phyloP scores from a whole-genome alignment of 2,329 filamentous ascomycete species.

The Mycosphaerella sp. region DNA sequence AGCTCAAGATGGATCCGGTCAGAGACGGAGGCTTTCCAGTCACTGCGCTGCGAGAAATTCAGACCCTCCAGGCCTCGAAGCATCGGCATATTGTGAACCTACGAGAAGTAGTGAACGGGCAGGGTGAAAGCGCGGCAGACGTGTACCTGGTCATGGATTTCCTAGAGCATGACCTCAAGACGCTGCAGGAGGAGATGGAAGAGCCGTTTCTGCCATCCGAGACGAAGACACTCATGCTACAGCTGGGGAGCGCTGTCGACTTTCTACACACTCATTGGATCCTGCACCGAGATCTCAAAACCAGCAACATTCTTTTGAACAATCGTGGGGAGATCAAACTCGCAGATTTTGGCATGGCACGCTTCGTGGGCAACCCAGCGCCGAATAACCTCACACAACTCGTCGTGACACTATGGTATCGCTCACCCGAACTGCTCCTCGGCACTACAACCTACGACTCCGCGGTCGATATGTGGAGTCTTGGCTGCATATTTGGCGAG shows the following conservation, averaged over 20 bases:
- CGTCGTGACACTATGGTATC: conserved; percentile 97
- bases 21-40: conserved; percentile 76
- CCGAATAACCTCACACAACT: conserved; percentile 74
- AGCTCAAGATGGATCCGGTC: conserved; percentile 76
- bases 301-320: conserved; percentile 87
- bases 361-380: conserved; percentile 74
- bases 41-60: conserved; percentile 88
- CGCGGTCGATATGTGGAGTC: conserved; percentile 88
- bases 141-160: conserved; percentile 97
- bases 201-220: conserved; percentile 91
- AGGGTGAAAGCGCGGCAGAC: conserved; percentile 40
- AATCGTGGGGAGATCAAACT: conserved; percentile 93
- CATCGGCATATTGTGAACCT: conserved; percentile 79
- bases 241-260: conserved; percentile 70
- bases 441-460: conserved; percentile 68
- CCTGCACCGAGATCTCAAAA: conserved; percentile 83
- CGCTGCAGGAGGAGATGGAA: conserved; percentile 85
- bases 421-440: conserved; percentile 81
- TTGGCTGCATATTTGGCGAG: conserved; percentile 94
- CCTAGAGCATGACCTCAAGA: conserved; percentile 92
- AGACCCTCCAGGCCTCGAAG: conserved; percentile 72
- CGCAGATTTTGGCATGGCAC: conserved; percentile 96
- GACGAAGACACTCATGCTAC: conserved; percentile 79
- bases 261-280: conserved; percentile 90
- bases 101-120: conserved; percentile 63